These are phyloP conservation scores for Boletus speciosus DNA, from an alignment of 768 basidiomycete genomes.

Conservation along the genomic window DNA sequence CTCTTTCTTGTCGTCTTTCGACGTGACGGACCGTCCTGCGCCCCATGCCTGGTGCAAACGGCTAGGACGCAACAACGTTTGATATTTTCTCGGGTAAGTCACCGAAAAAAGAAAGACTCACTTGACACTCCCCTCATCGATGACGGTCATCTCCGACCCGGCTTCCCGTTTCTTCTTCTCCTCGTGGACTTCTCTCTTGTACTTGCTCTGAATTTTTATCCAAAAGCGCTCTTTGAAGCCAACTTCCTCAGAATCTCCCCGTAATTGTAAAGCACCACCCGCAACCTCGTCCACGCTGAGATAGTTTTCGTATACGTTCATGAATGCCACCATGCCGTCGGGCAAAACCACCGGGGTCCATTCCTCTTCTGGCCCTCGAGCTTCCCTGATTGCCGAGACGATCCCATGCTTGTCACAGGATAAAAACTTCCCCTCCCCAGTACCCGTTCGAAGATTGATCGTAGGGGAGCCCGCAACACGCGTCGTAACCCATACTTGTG, in stretches of 20 bases:
- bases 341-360: slow-evolving; percentile 83
- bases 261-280: slow-evolving; percentile 70
- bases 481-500: slow-evolving; percentile 90
- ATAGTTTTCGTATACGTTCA: slow-evolving; percentile 88
- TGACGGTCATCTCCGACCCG: slow-evolving; percentile 43
- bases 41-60: slow-evolving; percentile 82
- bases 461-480: slow-evolving; percentile 80
- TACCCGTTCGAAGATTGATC: slow-evolving; percentile 82
- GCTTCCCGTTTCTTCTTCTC: slow-evolving; percentile 71
- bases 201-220: slow-evolving; percentile 87
- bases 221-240: slow-evolving; percentile 85
- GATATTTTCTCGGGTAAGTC: background rate
- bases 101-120: slow-evolving; percentile 38
- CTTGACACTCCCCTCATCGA: slow-evolving; percentile 77
- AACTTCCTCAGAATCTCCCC: slow-evolving; percentile 83
- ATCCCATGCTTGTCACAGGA: slow-evolving; percentile 85
- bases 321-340: slow-evolving; percentile 84
- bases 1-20: slow-evolving; percentile 68
- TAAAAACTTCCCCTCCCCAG: slow-evolving; percentile 87
- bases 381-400: slow-evolving; percentile 81
- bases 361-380: slow-evolving; percentile 90
- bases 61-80: slow-evolving; percentile 37
- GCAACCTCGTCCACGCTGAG: slow-evolving; percentile 83
- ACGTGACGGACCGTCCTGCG: slow-evolving; percentile 68
- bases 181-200: slow-evolving; percentile 77